A percentile compares a stretch with the other conserved stretches of the same genome.
Conservation (phyloP, 164 flowering plant species). For the Tetrastigma voinierianum region DNA sequence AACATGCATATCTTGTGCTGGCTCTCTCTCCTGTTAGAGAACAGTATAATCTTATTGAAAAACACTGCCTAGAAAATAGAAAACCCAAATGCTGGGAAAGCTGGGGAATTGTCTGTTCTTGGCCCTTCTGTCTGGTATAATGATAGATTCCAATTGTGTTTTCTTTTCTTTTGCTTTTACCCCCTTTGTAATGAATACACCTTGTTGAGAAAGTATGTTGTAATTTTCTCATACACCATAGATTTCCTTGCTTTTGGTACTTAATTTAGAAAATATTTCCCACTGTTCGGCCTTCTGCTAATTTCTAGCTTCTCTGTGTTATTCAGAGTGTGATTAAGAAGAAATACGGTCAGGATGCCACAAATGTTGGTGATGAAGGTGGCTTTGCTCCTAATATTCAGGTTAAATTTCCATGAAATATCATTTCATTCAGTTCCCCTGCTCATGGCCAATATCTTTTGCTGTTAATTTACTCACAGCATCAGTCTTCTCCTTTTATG, state of each 20-base stretch:
- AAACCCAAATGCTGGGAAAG: too few species aligned
- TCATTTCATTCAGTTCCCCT: background rate
- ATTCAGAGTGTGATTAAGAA: constrained; percentile 79
- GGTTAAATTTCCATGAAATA: constrained; percentile 26
- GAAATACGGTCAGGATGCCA: constrained; percentile 94
- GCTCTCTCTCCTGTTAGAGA: too few species aligned
- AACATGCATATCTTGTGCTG: too few species aligned
- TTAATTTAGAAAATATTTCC: background rate
- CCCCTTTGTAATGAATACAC: too few species aligned
- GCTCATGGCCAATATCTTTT: background rate
- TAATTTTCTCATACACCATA: too few species aligned
- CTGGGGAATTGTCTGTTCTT: background rate
- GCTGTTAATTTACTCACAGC: background rate
- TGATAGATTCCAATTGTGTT: too few species aligned
- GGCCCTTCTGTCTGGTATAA: background rate
- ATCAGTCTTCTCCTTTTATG: background rate
- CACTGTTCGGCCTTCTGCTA: background rate
- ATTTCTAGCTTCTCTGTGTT: background rate
- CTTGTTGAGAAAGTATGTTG: too few species aligned
- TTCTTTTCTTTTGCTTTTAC: too few species aligned
- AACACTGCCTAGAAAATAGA: too few species aligned
- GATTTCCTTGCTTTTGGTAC: too few species aligned
- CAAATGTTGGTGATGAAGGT: constrained; percentile 97
- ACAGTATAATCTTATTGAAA: too few species aligned
- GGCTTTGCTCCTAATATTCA: constrained; percentile 96